Evolutionary conservation across 1,284 basidiomycete genomes (phyloP), one percentile per base, ranked within the genome.

Genomic region (Marasmius sp.): DNA sequence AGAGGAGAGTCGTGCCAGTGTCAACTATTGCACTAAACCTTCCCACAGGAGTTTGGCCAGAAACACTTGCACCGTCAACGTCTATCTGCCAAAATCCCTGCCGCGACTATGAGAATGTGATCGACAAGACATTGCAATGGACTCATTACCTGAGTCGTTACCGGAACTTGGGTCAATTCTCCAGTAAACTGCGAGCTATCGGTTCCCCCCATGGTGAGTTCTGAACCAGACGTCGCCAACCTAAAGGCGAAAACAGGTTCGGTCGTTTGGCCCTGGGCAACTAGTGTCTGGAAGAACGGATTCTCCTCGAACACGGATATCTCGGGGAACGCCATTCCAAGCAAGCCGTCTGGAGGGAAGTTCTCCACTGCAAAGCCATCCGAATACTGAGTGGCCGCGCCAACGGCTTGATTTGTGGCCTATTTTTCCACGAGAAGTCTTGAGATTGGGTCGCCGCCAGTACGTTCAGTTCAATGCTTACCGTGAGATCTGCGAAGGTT

Each of bases 181-280:
- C 72, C 82, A n/a, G 68, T 75, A 68, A 80, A 82, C 50, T 79
- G 67, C 4, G 64, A 52, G 8, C 62, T 65, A 67, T 86, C 74
- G 0, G 75, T 73, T 9, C 84, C 87, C 50, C 89, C 89, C 55
- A 91, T 72, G 66, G 75, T 81, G 11, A 91, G 81, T 68, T 85
- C 81, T 22, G 81, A 80, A 6, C 76, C 77, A 37, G 65, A 61
- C 1, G 66, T 53, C 10, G 79, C 71, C 43, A 90, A 78, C 62
- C 84, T 83, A 71, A 91, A 81, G 27, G 79, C 78, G 66, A 89
- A 89, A 51, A 81, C 76, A 34, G 74, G 68, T n/a, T 73, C 65
- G 1, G 72, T 63, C 12, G 80, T 74, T 36, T 69, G 67, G 11
- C 71, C 71, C 60, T 83, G 74, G 3, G 71, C 67, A 18, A 80